Conservation (phyloP, 371 early-diverging fungal species). For the Nematocida sp. region DNA sequence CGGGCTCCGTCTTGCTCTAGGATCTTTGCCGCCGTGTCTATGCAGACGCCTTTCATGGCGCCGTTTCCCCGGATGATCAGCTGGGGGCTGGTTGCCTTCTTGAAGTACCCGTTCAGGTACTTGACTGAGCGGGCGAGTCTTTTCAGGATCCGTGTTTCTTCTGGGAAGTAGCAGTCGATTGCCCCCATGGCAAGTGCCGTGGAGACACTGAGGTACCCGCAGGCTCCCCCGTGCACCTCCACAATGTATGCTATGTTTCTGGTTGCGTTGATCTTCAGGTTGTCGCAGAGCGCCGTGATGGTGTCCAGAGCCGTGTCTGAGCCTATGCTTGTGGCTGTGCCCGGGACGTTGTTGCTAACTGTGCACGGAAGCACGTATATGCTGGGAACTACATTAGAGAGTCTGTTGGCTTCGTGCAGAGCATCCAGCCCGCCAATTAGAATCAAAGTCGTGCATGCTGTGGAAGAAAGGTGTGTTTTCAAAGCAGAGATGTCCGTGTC, state of each 20-base stretch:
- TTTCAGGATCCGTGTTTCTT: conserved; percentile 55
- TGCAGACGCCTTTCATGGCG: conserved; percentile 61
- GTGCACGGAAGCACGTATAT: conserved; percentile 81
- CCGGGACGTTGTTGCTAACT: conserved; percentile 91
- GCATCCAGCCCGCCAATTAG: conserved; percentile 50
- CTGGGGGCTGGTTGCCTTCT: conserved; percentile 16
- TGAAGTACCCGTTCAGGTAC: conserved; percentile 53
- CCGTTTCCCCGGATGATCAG: conserved; percentile 67
- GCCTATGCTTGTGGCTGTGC: conserved; percentile 87
- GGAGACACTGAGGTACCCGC: conserved; percentile 83
- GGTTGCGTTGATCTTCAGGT: conserved; percentile 79
- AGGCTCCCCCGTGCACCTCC: conserved; percentile 89
- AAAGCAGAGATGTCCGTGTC: neutral
- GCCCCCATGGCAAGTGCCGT: conserved; percentile 83
- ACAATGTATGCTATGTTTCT: conserved; percentile 86
- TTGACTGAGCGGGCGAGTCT: conserved; percentile 54
- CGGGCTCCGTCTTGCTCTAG: conserved; percentile 81
- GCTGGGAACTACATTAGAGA: neutral
- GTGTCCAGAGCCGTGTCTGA: conserved; percentile 90
- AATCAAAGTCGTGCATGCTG: neutral
- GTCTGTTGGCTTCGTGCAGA: conserved; percentile 23
- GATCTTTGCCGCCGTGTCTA: conserved; percentile 76
- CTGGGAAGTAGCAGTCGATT: conserved; percentile 80
- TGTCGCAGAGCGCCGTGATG: conserved; percentile 81
- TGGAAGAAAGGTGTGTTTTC: neutral